A percentile compares a stretch with the other conserved stretches of the same genome.
Conservation (phyloP, 331 rosid species). For the Quercus lobata region DNA sequence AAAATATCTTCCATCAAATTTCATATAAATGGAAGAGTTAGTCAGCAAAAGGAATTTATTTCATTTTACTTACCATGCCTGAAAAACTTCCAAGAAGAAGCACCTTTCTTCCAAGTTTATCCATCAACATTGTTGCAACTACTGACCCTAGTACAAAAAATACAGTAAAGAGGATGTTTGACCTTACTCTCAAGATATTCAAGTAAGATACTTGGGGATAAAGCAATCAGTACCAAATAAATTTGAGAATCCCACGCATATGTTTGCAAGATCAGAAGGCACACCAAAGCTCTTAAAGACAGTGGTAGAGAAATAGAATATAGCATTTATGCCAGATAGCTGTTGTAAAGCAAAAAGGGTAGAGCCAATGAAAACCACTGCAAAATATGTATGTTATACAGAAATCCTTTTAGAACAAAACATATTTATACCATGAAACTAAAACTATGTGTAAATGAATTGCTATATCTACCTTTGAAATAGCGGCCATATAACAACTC, state of each 20-base stretch:
- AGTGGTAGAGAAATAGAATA: constrained; percentile 89
- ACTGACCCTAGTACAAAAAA: constrained; percentile 57
- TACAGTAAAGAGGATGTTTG: constrained; percentile 24
- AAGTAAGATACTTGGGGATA: constrained; percentile 4
- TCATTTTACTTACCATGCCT: constrained; percentile 70
- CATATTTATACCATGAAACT: not conserved
- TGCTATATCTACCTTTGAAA: constrained; percentile 51
- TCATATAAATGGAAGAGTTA: not conserved
- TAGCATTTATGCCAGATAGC: constrained; percentile 96
- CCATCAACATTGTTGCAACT: constrained; percentile 81
- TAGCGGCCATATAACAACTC: constrained; percentile 69
- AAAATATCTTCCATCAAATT: constrained; percentile 4
- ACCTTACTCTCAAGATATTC: constrained; percentile 1
- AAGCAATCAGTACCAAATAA: constrained; percentile 53
- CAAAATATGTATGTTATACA: constrained; percentile 42
- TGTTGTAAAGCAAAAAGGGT: constrained; percentile 94
- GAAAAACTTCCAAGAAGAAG: constrained; percentile 89
- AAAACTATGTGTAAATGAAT: not conserved
- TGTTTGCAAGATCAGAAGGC: constrained; percentile 76
- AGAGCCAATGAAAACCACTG: constrained; percentile 97
- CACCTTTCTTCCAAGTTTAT: constrained; percentile 84
- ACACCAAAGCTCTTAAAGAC: constrained; percentile 80
- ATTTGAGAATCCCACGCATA: constrained; percentile 72
- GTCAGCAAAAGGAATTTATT: constrained; percentile 4
- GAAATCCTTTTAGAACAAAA: constrained; percentile 18